Evolutionary conservation across 2,329 filamentous ascomycete species (phyloP).

Genomic region (Neofusicoccum umdonicola): DNA sequence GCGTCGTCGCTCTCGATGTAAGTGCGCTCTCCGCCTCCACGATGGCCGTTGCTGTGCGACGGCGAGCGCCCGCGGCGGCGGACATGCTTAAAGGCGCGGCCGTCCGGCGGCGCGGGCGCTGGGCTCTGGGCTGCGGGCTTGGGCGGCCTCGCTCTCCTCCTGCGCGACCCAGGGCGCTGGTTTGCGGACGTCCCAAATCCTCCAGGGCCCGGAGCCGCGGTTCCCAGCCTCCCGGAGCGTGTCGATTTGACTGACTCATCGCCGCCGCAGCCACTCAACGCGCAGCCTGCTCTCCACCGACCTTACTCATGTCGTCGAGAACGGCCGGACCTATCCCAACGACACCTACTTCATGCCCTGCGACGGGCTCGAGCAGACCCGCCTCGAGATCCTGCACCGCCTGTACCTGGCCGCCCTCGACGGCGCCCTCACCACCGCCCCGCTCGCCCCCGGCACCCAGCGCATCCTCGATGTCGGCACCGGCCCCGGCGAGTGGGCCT

Average conservation of each 20-base stretch:
- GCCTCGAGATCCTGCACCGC: conserved; percentile 61
- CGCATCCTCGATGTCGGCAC: conserved; percentile 45
- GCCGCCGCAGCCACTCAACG: conserved; percentile 26
- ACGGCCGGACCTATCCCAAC: conserved; percentile 62
- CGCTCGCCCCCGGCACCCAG: conserved; percentile 25
- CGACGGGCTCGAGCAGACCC: conserved; percentile 63
- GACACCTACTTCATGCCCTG: conserved; percentile 65
- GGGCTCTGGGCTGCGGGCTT: not conserved
- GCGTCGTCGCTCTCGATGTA: conserved; percentile 10
- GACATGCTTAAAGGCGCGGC: too few relatives aligned
- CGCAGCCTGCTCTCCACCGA: conserved; percentile 43
- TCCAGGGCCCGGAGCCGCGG: conserved; percentile 5
- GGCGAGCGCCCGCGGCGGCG: too few relatives aligned
- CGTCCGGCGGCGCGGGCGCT: too few relatives aligned
- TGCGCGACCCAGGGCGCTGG: not conserved
- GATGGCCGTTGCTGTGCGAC: conserved; percentile 4
- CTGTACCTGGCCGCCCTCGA: conserved; percentile 51
- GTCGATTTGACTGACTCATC: conserved; percentile 5
- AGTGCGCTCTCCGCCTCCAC: conserved; percentile 4
- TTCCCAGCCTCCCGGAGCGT: conserved; percentile 11
- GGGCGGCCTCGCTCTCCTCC: not conserved
- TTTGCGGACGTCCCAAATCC: not conserved
- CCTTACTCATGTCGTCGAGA: conserved; percentile 58
- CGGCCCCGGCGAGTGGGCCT: conserved; percentile 51
- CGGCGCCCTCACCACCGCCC: conserved; percentile 37